Percentiles rank a stretch among this genome's conserved stretches.
Evolutionary conservation across 1,284 basidiomycete genomes (phyloP).

Genomic region (Apiotrichum laibachii): DNA sequence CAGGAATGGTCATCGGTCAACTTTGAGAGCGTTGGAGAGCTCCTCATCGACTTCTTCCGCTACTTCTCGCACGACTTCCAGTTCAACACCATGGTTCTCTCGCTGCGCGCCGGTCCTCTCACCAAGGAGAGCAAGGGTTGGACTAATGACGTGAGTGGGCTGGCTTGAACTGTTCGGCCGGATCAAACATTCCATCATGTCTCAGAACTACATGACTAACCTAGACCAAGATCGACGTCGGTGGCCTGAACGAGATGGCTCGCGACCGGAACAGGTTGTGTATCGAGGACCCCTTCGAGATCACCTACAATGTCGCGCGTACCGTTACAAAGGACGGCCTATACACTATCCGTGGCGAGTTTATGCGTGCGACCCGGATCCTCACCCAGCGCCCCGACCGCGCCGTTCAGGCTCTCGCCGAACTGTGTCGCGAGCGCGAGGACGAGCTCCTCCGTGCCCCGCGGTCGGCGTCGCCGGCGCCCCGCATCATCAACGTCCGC

Average conservation of each 20-base stretch:
- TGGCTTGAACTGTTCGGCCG: conserved; percentile 35
- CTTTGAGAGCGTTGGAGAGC: conserved; percentile 85
- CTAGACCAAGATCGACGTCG: conserved; percentile 51
- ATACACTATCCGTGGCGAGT: conserved; percentile 95
- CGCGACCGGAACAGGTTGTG: conserved; percentile 88
- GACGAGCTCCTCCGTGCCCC: conserved; percentile 52
- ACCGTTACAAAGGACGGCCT: conserved; percentile 96
- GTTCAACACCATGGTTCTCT: conserved; percentile 88
- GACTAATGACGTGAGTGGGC: conserved; percentile 74
- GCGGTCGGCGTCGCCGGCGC: conserved; percentile 51
- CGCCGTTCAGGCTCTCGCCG: conserved; percentile 72
- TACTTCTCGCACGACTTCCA: conserved; percentile 92
- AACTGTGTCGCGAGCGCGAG: conserved; percentile 64
- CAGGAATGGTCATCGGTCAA: conserved; percentile 93
- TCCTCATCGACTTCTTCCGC: conserved; percentile 98
- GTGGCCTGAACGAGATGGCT: conserved; percentile 61
- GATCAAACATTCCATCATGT: no score
- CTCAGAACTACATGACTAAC: neutral
- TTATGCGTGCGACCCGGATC: conserved; percentile 91
- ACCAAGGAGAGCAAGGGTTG: conserved; percentile 91
- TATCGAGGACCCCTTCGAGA: conserved; percentile 97
- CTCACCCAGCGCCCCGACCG: conserved; percentile 73
- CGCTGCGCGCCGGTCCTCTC: conserved; percentile 81
- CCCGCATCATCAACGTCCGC: conserved; percentile 40
- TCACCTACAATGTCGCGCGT: conserved; percentile 89